phyloP scores from a whole-genome alignment of 805 yeast genomes.

The Starmera quercuum region DNA sequence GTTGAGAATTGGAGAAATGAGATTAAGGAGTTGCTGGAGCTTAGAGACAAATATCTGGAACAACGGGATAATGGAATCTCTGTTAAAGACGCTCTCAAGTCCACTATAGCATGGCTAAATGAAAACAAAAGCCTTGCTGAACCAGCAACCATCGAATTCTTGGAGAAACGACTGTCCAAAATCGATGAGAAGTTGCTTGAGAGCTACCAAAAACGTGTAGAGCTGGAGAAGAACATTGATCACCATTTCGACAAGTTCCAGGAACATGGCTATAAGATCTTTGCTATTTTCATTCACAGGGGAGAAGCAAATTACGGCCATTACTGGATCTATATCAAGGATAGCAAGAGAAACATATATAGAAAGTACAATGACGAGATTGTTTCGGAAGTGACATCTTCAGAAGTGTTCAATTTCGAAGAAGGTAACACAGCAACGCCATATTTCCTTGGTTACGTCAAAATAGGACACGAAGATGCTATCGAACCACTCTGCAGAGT shows the following conservation, averaged over 20 bases:
- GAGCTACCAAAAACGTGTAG: conserved; percentile 33
- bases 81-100: conserved; percentile 41
- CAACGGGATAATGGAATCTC: conserved; percentile 45
- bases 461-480: conserved; percentile 46
- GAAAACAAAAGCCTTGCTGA: conserved; percentile 32
- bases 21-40: conserved; percentile 33
- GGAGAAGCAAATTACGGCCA: conserved; percentile 97
- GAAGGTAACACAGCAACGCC: conserved; percentile 87
- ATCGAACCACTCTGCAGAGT: conserved; percentile 62
- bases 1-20: conserved; percentile 53
- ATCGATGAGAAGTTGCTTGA: conserved; percentile 38
- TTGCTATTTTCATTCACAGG: conserved; percentile 89
- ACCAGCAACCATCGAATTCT: conserved; percentile 37
- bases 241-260: conserved; percentile 56
- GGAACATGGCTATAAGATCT: conserved; percentile 68
- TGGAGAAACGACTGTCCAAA: conserved; percentile 37
- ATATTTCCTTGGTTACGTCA: conserved; percentile 79
- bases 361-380: conserved; percentile 91
- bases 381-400: conserved; percentile 71
- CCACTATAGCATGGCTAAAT: conserved; percentile 51
- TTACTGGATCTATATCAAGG: conserved; percentile 91
- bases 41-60: conserved; percentile 33
- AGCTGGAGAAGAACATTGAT: conserved; percentile 41
- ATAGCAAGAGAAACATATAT: conserved; percentile 57
- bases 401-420: conserved; percentile 59